Conservation (phyloP, 176 grass and related monocot species). For the Phoenix roebelenii region DNA sequence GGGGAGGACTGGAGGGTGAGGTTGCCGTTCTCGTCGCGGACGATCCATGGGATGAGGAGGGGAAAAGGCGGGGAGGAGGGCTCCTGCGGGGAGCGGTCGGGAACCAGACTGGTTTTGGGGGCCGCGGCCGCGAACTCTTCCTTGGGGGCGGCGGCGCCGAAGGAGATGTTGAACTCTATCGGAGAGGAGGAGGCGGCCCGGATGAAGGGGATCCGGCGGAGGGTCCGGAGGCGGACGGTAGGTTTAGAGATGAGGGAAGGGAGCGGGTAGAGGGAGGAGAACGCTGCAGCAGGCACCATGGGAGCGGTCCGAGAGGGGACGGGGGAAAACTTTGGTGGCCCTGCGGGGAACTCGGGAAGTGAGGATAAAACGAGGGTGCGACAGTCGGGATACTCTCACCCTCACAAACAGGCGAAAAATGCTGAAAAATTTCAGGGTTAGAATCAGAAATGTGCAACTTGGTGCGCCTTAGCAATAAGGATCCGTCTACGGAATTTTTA, state of each 20-base stretch:
- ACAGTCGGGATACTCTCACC: too few species aligned
- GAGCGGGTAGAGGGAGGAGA: conserved; percentile 22
- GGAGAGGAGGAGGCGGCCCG: conserved; percentile 26
- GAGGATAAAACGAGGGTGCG: too few species aligned
- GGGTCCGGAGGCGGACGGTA: conserved; percentile 18
- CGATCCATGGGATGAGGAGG: conserved; percentile 52
- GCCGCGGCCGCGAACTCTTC: neutral
- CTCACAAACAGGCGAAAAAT: too few species aligned
- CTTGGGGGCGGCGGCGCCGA: conserved; percentile 27
- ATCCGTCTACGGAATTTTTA: too few species aligned
- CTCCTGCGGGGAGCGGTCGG: conserved; percentile 7
- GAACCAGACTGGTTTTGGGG: conserved; percentile 16
- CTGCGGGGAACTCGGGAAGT: too few species aligned
- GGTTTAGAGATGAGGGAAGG: conserved; percentile 24
- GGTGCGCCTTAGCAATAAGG: too few species aligned
- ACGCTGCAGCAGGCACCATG: conserved; percentile 31
- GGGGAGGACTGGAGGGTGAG: conserved; percentile 35
- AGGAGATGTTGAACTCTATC: conserved; percentile 60
- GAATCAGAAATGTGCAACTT: too few species aligned
- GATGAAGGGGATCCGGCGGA: conserved; percentile 31
- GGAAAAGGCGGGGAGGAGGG: conserved; percentile 7
- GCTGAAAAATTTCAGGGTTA: too few species aligned
- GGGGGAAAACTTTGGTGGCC: neutral
- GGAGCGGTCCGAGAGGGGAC: neutral
- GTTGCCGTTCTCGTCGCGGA: conserved; percentile 49